Conservation (phyloP, 2,329 filamentous ascomycete genomes). For the Cladosporium sp. region DNA sequence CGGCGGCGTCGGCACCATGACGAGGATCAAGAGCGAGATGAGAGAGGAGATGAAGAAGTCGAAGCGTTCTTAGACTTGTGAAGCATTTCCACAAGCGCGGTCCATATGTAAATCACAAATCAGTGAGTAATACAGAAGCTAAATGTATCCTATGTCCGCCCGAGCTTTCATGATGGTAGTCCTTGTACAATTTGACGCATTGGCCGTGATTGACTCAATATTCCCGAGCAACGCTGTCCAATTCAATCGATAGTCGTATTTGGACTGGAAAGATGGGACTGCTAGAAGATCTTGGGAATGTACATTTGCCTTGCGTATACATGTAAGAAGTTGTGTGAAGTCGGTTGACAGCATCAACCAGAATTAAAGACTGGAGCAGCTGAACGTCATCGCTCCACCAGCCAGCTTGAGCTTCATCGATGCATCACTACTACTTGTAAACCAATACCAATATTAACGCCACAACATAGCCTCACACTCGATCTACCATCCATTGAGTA, state of each 20-base stretch:
- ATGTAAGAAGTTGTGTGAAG: background rate
- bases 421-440: no score
- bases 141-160: background rate
- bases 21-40: slow-evolving; percentile 49
- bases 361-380: background rate
- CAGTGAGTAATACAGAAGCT: slow-evolving; percentile 2
- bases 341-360: no score
- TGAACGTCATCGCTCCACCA: slow-evolving; percentile 12
- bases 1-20: slow-evolving; percentile 59
- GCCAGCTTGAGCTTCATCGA: background rate
- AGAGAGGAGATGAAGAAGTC: slow-evolving; percentile 35
- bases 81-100: background rate
- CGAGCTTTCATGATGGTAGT: background rate
- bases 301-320: background rate
- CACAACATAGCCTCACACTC: no score
- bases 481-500: no score
- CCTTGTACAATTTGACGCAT: no score
- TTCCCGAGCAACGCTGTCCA: no score
- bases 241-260: no score
- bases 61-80: slow-evolving; percentile 3
- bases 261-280: no score
- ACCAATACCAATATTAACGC: no score
- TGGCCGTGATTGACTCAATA: no score
- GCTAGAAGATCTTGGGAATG: no score
- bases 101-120: slow-evolving; percentile 8